A percentile compares a stretch with the other conserved stretches of the same genome.
Conservation (phyloP, 306 rosid species). For the Medicago arabica region DNA sequence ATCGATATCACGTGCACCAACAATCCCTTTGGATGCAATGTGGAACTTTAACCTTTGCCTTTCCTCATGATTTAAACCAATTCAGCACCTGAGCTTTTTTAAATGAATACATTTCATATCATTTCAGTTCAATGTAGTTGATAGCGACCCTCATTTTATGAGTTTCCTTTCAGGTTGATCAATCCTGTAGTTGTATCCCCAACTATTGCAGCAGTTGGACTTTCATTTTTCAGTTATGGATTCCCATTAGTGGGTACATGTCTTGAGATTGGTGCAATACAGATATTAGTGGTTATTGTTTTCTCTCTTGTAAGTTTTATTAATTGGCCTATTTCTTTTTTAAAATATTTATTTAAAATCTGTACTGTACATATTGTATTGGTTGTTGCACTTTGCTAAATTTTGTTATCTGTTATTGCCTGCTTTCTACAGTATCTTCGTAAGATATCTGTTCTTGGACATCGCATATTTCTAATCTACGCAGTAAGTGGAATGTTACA, state of each 20-base stretch:
- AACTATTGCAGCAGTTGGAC: slow-evolving; percentile 99
- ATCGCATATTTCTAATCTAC: slow-evolving; percentile 90
- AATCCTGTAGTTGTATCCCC: slow-evolving; percentile 98
- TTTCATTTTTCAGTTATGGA: slow-evolving; percentile 95
- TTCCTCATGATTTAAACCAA: neutral
- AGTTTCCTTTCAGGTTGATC: slow-evolving; percentile 75
- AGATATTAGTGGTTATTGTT: slow-evolving; percentile 78
- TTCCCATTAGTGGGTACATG: slow-evolving; percentile 91
- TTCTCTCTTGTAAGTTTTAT: slow-evolving; percentile 89
- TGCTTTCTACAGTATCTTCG: slow-evolving; percentile 80
- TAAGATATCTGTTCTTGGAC: slow-evolving; percentile 91
- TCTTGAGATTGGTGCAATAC: slow-evolving; percentile 93
- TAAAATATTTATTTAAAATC: neutral
- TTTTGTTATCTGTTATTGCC: slow-evolving; percentile 30
- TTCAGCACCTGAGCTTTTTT: slow-evolving; percentile 2
- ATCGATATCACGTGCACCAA: neutral
- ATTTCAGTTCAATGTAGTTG: slow-evolving; percentile 51
- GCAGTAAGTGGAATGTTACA: slow-evolving; percentile 66
- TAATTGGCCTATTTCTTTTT: slow-evolving; percentile 24
- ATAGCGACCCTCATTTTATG: slow-evolving; percentile 40
- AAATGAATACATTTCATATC: slow-evolving; percentile 11
- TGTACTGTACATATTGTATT: neutral
- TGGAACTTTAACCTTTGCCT: slow-evolving; percentile 21
- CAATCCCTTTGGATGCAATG: neutral
- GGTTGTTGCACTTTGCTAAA: slow-evolving; percentile 37